A percentile compares a stretch with the other conserved stretches of the same genome.
Conservation (phyloP, 495 filamentous ascomycete species). For the Aspergillus conjunctus region DNA sequence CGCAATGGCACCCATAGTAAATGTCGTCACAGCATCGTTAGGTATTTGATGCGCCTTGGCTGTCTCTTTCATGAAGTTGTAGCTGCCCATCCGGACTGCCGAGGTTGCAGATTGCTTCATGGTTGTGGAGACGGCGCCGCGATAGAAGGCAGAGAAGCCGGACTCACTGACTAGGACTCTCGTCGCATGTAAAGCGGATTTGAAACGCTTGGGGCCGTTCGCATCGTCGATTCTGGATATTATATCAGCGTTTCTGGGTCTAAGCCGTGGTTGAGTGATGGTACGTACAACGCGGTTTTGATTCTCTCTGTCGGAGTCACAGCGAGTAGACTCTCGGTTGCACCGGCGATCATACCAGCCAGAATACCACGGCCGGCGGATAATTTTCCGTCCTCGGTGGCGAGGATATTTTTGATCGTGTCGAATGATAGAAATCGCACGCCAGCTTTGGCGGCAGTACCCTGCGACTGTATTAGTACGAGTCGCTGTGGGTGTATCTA, state of each 20-base stretch:
- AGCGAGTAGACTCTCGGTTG: conserved; percentile 58
- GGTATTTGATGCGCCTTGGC: conserved; percentile 45
- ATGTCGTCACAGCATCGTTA: conserved; percentile 52
- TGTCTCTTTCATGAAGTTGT: conserved; percentile 67
- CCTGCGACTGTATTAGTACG: conserved; percentile 15
- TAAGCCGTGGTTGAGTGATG: not conserved
- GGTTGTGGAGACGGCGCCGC: conserved; percentile 62
- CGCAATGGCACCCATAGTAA: conserved; percentile 61
- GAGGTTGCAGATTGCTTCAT: conserved; percentile 69
- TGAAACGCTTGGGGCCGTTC: conserved; percentile 51
- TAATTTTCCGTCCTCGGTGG: conserved; percentile 59
- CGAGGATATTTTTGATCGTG: conserved; percentile 61
- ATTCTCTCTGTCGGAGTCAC: conserved; percentile 69
- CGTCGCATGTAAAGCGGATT: conserved; percentile 53
- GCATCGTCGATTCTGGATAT: conserved; percentile 64
- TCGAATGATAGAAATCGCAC: conserved; percentile 69
- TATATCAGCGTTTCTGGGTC: not conserved
- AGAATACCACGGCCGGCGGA: conserved; percentile 57
- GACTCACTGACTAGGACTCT: conserved; percentile 48
- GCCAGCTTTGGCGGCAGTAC: conserved; percentile 65
- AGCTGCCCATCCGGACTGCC: conserved; percentile 65
- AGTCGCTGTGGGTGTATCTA: not conserved
- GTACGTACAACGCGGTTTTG: conserved; percentile 60
- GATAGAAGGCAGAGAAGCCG: conserved; percentile 58
- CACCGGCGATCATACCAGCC: conserved; percentile 64